These are phyloP conservation scores for Alternaria panax DNA, from an alignment of 2,329 filamentous ascomycete genomes.

Conservation along the genomic window DNA sequence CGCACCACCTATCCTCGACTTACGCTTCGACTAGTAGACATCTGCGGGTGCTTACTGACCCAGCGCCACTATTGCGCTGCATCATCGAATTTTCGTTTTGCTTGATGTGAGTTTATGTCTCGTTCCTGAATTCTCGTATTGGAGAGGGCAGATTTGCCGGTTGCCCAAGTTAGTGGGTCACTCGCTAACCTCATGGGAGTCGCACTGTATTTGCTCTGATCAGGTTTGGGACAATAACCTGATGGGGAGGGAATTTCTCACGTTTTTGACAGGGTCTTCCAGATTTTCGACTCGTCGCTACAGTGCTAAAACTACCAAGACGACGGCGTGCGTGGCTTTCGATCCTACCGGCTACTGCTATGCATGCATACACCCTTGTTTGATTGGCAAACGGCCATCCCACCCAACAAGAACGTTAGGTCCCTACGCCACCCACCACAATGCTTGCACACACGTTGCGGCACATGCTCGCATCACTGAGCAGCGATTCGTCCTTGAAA, in stretches of 20 bases:
- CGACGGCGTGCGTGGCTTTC: conserved; percentile 2
- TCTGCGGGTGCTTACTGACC: background rate
- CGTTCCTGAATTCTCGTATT: background rate
- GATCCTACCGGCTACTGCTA: background rate
- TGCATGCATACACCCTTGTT: background rate
- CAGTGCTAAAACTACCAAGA: conserved; percentile 3
- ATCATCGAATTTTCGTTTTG: background rate
- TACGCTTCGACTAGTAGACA: background rate
- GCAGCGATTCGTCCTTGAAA: background rate
- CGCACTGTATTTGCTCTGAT: conserved; percentile 11
- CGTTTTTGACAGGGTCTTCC: conserved; percentile 1
- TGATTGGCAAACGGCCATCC: conserved; percentile 6
- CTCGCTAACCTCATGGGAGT: conserved; percentile 5
- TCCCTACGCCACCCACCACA: conserved; percentile 3
- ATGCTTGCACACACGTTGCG: conserved; percentile 3
- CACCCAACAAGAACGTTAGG: background rate
- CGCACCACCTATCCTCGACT: background rate
- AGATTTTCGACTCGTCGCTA: background rate
- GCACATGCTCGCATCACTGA: background rate
- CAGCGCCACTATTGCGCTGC: background rate
- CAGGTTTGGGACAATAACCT: conserved; percentile 6
- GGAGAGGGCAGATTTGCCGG: background rate
- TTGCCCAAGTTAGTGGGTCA: background rate
- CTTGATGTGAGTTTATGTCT: background rate
- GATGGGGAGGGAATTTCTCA: background rate